Percentiles rank a stretch among this genome's conserved stretches.
These are phyloP conservation scores for Backusella psychrophila DNA, from an alignment of 192 early-diverging fungal species.

Conservation along the genomic window DNA sequence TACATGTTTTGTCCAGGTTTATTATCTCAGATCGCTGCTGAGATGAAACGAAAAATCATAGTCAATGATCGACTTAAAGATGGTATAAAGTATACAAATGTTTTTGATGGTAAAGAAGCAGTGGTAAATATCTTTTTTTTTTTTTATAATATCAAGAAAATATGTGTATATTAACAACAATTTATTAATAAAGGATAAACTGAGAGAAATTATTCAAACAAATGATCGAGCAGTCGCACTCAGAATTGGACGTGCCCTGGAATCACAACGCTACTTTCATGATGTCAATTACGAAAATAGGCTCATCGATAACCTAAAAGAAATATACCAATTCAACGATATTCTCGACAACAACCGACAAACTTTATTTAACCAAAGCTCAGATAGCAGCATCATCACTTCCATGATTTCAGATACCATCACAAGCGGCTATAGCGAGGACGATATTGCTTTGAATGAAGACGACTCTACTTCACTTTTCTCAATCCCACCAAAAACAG, in stretches of 20 bases:
- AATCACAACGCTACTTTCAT: slow-evolving; percentile 86
- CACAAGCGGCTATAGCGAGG: not conserved
- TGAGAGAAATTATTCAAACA: slow-evolving; percentile 74
- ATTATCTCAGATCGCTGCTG: slow-evolving; percentile 2
- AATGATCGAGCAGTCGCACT: slow-evolving; percentile 83
- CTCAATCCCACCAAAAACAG: not conserved
- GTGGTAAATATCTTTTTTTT: slow-evolving; percentile 15
- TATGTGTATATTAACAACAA: not conserved
- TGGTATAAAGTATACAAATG: slow-evolving; percentile 10
- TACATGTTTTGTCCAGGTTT: not conserved
- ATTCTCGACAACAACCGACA: not conserved
- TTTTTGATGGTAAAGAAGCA: slow-evolving; percentile 23
- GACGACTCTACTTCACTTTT: not conserved
- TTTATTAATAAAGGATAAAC: slow-evolving; percentile 40
- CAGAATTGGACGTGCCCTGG: slow-evolving; percentile 82
- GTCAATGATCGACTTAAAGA: slow-evolving; percentile 42
- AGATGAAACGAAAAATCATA: slow-evolving; percentile 18
- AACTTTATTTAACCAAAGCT: not conserved
- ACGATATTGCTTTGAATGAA: not conserved
- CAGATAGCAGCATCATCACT: not conserved
- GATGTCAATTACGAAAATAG: slow-evolving; percentile 85
- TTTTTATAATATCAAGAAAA: not conserved
- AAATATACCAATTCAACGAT: slow-evolving; percentile 74
- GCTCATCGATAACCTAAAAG: slow-evolving; percentile 75
- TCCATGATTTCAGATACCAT: not conserved